Percentiles rank a stretch among this genome's conserved stretches.
Evolutionary conservation across 1,139 yeast species (phyloP).

Genomic region (Williopsis jadinii): DNA sequence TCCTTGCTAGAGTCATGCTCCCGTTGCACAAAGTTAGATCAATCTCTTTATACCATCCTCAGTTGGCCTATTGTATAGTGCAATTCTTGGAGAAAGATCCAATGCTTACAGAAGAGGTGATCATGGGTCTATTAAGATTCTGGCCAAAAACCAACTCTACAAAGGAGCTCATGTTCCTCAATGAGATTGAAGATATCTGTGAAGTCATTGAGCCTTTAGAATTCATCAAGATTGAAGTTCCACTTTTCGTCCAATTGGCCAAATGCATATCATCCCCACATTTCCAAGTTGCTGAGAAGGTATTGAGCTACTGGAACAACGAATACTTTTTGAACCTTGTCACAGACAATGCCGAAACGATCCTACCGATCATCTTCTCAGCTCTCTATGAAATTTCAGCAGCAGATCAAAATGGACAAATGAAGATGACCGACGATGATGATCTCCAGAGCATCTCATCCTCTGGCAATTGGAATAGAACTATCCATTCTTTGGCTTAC

Average conservation of each 20-base stretch:
- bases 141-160: constrained; percentile 98
- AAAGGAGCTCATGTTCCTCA: constrained; percentile 90
- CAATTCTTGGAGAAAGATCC: constrained; percentile 96
- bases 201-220: constrained; percentile 95
- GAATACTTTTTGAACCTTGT: constrained; percentile 88
- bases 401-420: constrained; percentile 19
- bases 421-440: constrained; percentile 31
- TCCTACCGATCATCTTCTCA: constrained; percentile 87
- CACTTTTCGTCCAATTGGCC: constrained; percentile 87
- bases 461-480: constrained; percentile 70
- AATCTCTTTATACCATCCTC: constrained; percentile 88
- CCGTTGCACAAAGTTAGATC: constrained; percentile 93
- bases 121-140: constrained; percentile 84
- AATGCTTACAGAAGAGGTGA: constrained; percentile 83
- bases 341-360: constrained; percentile 86
- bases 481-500: constrained; percentile 85
- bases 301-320: constrained; percentile 89
- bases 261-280: constrained; percentile 94
- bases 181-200: constrained; percentile 93
- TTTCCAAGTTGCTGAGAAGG: constrained; percentile 96
- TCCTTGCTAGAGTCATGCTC: constrained; percentile 77
- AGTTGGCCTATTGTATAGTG: constrained; percentile 92
- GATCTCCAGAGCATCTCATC: constrained; percentile 30
- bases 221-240: constrained; percentile 87
- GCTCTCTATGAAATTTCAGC: constrained; percentile 75